A percentile compares a stretch with the other conserved stretches of the same genome.
Conservation (phyloP, 2,329 filamentous ascomycete species). For the Talaromyces sp. region DNA sequence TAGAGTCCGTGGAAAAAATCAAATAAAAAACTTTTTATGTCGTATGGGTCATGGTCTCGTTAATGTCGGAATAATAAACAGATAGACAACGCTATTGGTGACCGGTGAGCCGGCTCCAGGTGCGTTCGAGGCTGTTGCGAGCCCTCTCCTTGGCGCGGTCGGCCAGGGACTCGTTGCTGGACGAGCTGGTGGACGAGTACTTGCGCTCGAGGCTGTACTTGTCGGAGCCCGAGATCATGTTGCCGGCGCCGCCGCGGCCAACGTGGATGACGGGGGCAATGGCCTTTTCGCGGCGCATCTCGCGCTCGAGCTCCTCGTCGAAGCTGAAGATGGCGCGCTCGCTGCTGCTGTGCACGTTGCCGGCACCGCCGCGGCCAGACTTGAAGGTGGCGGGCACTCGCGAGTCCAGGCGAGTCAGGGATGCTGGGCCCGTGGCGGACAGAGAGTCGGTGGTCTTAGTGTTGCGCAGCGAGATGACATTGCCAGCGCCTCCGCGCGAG, state of each 20-base stretch:
- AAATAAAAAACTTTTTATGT: constrained; percentile 1
- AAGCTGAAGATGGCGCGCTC: constrained; percentile 40
- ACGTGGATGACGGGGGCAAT: constrained; percentile 60
- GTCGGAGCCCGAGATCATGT: constrained; percentile 34
- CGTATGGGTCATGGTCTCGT: constrained; percentile 5
- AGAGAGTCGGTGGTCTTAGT: constrained; percentile 45
- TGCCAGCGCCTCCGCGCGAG: constrained; percentile 56
- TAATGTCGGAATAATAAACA: neutral
- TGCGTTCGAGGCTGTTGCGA: constrained; percentile 31
- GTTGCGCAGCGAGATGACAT: constrained; percentile 50
- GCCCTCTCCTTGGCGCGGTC: constrained; percentile 31
- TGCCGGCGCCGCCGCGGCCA: constrained; percentile 57
- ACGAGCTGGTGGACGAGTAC: constrained; percentile 30
- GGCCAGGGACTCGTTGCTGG: constrained; percentile 29
- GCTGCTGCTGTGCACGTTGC: constrained; percentile 48
- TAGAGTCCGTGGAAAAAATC: neutral
- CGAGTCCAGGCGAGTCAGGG: constrained; percentile 45
- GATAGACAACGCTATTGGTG: constrained; percentile 2
- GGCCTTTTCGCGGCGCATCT: constrained; percentile 47
- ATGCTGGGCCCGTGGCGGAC: constrained; percentile 42
- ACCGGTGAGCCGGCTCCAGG: constrained; percentile 32
- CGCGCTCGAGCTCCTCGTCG: constrained; percentile 59
- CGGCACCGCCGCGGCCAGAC: constrained; percentile 51
- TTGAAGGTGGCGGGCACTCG: constrained; percentile 36
- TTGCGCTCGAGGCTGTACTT: constrained; percentile 27